Conservation (phyloP, 495 filamentous ascomycete species). For the Aspergillus indologenus region DNA sequence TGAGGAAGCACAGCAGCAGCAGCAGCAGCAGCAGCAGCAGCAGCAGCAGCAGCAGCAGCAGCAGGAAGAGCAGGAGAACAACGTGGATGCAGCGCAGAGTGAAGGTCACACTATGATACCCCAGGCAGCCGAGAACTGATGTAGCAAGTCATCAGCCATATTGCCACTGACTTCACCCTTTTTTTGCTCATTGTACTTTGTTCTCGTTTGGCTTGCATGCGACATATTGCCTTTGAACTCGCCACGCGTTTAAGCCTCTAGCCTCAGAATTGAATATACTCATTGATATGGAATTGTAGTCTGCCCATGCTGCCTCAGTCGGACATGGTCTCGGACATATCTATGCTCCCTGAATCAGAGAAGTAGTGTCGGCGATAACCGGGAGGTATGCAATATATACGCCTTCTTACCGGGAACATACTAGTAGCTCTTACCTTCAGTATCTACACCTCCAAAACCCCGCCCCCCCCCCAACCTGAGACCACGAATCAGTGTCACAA, state of each 20-base stretch:
- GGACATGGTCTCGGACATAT: not conserved
- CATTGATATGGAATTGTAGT: not conserved
- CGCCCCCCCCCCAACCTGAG: not conserved
- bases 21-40: slow-evolving; percentile 5
- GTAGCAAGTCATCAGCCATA: not conserved
- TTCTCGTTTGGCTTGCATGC: not conserved
- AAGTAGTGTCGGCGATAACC: no score
- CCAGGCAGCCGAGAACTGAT: slow-evolving; percentile 10
- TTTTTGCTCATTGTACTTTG: not conserved
- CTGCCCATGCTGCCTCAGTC: not conserved
- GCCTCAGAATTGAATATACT: not conserved
- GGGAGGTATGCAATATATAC: no score
- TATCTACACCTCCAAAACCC: not conserved
- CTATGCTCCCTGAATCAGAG: no score
- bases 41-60: slow-evolving; percentile 3
- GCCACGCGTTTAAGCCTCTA: not conserved
- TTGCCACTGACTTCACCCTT: not conserved
- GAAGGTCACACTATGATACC: slow-evolving; percentile 12
- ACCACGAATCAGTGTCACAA: not conserved
- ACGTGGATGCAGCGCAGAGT: not conserved
- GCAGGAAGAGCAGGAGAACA: slow-evolving; percentile 2
- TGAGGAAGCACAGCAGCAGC: slow-evolving; percentile 8
- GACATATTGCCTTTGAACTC: not conserved
- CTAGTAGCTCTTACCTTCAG: no score
- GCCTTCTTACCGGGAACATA: no score